Conservation (phyloP, 1,139 yeast species). For the Protomyces inouyei region DNA sequence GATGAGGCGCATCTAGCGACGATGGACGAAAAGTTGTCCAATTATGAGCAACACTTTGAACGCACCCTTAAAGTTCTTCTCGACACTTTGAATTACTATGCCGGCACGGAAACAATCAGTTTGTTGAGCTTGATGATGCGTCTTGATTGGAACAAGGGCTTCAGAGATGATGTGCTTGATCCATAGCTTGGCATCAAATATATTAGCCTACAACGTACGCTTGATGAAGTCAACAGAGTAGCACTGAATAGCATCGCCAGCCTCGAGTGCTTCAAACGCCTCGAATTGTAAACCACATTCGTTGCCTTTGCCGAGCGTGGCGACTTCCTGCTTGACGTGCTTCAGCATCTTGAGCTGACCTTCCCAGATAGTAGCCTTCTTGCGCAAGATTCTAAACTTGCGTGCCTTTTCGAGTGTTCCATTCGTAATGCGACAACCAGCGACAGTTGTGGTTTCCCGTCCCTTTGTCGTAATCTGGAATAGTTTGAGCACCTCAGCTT, state of each 20-base stretch:
- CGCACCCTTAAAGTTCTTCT: conserved; percentile 53
- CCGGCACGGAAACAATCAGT: conserved; percentile 60
- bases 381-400: conserved; percentile 59
- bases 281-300: conserved; percentile 86
- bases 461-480: conserved; percentile 59
- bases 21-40: conserved; percentile 49
- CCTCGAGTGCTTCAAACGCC: conserved; percentile 62
- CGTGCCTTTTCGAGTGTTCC: conserved; percentile 64
- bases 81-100: conserved; percentile 52
- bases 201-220: conserved; percentile 14
- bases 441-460: conserved; percentile 56
- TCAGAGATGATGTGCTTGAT: conserved; percentile 22
- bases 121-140: conserved; percentile 52
- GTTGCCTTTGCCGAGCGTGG: conserved; percentile 72
- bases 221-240: conserved; percentile 51
- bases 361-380: conserved; percentile 51
- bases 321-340: conserved; percentile 74
- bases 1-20: conserved; percentile 44
- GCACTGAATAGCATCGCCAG: conserved; percentile 71
- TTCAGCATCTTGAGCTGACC: conserved; percentile 74
- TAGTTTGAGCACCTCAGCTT: conserved; percentile 63
- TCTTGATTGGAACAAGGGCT: conserved; percentile 42
- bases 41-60: conserved; percentile 54
- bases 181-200: not conserved
- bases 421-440: conserved; percentile 78